A percentile compares a stretch with the other conserved stretches of the same genome.
phyloP scores from a whole-genome alignment of 225 moss, liverwort and hornwort species.

The Ulota crispa region DNA sequence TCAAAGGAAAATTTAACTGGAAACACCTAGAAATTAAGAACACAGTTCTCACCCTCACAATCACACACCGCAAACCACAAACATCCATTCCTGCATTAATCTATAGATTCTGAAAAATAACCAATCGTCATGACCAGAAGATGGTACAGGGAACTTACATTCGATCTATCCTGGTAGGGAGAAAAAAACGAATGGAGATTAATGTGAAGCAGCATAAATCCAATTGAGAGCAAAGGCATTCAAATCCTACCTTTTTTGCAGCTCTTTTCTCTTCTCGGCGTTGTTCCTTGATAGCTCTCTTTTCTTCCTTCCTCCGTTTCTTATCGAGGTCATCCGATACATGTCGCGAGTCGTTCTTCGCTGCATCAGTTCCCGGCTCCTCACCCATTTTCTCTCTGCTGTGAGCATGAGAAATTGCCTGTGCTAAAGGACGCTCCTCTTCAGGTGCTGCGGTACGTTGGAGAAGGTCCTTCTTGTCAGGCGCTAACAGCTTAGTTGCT shows the following conservation, averaged over 20 bases:
- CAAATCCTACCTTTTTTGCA: slow-evolving; percentile 37
- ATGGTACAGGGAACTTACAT: background rate
- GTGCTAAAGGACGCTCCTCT: slow-evolving; percentile 35
- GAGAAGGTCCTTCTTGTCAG: slow-evolving; percentile 51
- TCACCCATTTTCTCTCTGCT: slow-evolving; percentile 32
- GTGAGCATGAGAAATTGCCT: slow-evolving; percentile 35
- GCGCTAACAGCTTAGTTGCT: slow-evolving; percentile 44
- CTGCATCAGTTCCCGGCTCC: slow-evolving; percentile 13
- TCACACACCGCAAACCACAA: slow-evolving; percentile 6
- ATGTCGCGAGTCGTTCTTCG: slow-evolving; percentile 26
- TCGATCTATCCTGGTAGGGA: background rate
- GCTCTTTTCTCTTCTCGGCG: slow-evolving; percentile 54
- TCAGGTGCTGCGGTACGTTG: slow-evolving; percentile 34
- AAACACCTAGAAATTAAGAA: background rate
- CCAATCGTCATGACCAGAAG: background rate
- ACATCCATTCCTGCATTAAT: background rate
- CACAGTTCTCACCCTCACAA: background rate
- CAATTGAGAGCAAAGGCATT: background rate
- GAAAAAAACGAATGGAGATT: background rate
- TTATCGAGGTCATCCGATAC: slow-evolving; percentile 31
- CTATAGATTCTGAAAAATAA: background rate
- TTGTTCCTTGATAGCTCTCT: slow-evolving; percentile 51
- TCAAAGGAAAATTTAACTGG: background rate
- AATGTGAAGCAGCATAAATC: background rate
- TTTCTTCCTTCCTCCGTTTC: slow-evolving; percentile 53